phyloP scores from a whole-genome alignment of 2,329 filamentous ascomycete genomes.

The Fusarium falciforme region DNA sequence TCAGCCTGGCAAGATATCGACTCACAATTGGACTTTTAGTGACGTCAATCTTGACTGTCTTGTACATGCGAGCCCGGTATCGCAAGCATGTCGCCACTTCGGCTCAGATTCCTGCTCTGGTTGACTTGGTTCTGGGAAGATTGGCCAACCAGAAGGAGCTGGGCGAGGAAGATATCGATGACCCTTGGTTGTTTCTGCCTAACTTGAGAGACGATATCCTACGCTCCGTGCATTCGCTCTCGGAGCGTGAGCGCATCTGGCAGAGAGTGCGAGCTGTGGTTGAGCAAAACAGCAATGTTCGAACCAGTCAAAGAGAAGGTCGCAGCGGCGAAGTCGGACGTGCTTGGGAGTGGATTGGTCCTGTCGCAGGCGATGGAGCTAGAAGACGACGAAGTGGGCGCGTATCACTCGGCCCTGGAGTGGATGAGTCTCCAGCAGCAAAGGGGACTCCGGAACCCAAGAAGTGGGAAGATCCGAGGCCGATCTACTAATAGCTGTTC shows the following conservation, averaged over 20 bases:
- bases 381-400: conserved; percentile 64
- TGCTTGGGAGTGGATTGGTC: conserved; percentile 78
- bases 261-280: conserved; percentile 84
- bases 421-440: conserved; percentile 50
- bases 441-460: conserved; percentile 43
- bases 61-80: conserved; percentile 75
- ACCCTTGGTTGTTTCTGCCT: conserved; percentile 86
- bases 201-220: conserved; percentile 94
- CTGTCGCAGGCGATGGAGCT: conserved; percentile 58
- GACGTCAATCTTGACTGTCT: conserved; percentile 57
- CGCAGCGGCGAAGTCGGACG: conserved; percentile 73
- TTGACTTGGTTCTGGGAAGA: conserved; percentile 84
- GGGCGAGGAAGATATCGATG: conserved; percentile 74
- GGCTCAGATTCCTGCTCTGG: conserved; percentile 82
- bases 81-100: conserved; percentile 72
- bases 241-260: conserved; percentile 86
- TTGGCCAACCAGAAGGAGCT: conserved; percentile 86
- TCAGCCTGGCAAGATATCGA: conserved; percentile 88
- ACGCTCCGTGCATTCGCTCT: conserved; percentile 80
- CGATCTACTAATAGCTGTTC: conserved; percentile 51
- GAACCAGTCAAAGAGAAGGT: conserved; percentile 77
- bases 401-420: conserved; percentile 58
- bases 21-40: conserved; percentile 79
- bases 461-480: conserved; percentile 57
- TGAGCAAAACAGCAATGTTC: conserved; percentile 92